Evolutionary conservation across 1,139 yeast genomes (phyloP).

Genomic region (Saccharomyces pastorianus): DNA sequence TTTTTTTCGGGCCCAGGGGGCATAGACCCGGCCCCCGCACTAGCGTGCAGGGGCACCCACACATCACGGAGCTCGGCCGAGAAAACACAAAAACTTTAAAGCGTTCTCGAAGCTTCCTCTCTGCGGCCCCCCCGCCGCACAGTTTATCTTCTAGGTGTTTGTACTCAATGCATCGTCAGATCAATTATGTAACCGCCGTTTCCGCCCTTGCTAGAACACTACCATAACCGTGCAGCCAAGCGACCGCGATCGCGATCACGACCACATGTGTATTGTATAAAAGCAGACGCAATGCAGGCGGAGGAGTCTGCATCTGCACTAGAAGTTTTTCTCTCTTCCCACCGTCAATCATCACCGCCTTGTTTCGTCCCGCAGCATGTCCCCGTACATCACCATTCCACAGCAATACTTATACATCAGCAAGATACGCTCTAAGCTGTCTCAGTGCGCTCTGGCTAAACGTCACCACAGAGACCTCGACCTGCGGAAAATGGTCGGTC

Average conservation of each 20-base stretch:
- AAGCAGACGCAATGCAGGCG: too few species aligned
- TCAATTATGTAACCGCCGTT: background rate
- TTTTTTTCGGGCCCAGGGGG: too few species aligned
- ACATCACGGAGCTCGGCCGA: too few species aligned
- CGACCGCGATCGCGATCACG: background rate
- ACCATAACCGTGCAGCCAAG: background rate
- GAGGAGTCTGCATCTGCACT: too few species aligned
- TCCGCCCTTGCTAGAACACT: background rate
- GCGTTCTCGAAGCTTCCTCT: background rate
- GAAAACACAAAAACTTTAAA: background rate
- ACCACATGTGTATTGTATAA: background rate
- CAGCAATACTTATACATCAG: constrained; percentile 2
- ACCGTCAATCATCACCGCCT: too few species aligned
- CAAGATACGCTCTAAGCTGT: constrained; percentile 2
- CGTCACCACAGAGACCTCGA: constrained; percentile 9
- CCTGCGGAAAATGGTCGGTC: constrained; percentile 22
- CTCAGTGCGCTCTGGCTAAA: constrained; percentile 4
- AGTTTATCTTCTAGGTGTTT: background rate
- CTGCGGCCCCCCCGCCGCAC: too few species aligned
- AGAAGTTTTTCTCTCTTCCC: background rate
- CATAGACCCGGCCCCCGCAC: too few species aligned
- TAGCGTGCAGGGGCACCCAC: too few species aligned
- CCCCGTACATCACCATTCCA: constrained; percentile 2
- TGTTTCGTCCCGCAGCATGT: background rate
- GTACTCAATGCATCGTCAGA: background rate